Evolutionary conservation across 192 early-diverging fungal species (phyloP).

Genomic region (Mortierella claussenii): DNA sequence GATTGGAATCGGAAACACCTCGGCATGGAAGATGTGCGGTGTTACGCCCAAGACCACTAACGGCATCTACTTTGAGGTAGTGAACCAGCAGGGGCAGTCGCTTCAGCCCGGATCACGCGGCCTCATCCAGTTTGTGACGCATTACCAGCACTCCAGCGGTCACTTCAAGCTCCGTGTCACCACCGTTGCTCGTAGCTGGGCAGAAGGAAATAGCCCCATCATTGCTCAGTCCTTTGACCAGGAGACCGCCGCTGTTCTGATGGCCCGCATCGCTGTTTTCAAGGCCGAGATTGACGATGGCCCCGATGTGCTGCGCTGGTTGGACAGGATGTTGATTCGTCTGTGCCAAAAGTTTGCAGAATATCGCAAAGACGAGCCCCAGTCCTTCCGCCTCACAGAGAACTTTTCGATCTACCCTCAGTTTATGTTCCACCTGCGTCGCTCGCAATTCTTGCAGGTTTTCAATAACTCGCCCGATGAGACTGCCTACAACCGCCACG

Average conservation of each 20-base stretch:
- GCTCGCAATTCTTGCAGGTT: slow-evolving; percentile 97
- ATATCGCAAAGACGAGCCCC: slow-evolving; percentile 95
- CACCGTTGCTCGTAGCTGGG: slow-evolving; percentile 87
- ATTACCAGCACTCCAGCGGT: slow-evolving; percentile 95
- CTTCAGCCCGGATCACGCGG: slow-evolving; percentile 87
- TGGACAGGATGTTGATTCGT: slow-evolving; percentile 98
- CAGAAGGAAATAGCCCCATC: slow-evolving; percentile 85
- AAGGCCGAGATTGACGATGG: slow-evolving; percentile 98
- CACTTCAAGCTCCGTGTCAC: slow-evolving; percentile 93
- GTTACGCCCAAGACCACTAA: slow-evolving; percentile 88
- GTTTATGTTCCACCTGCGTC: slow-evolving; percentile 99
- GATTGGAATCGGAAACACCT: slow-evolving; percentile 97
- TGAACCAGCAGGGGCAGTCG: slow-evolving; percentile 86
- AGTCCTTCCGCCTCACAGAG: slow-evolving; percentile 87
- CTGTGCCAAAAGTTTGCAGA: slow-evolving; percentile 98
- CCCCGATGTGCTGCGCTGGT: slow-evolving; percentile 96
- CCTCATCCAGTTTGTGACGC: slow-evolving; percentile 94
- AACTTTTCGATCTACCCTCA: slow-evolving; percentile 99
- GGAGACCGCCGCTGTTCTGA: slow-evolving; percentile 96
- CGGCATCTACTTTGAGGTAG: slow-evolving; percentile 97
- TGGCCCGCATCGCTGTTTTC: slow-evolving; percentile 97
- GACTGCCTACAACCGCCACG: slow-evolving; percentile 93
- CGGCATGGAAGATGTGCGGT: slow-evolving; percentile 94
- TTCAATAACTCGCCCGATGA: slow-evolving; percentile 99
- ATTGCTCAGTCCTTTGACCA: slow-evolving; percentile 96